Conservation (phyloP, 768 basidiomycete genomes). For the Auriculariales sp. region DNA sequence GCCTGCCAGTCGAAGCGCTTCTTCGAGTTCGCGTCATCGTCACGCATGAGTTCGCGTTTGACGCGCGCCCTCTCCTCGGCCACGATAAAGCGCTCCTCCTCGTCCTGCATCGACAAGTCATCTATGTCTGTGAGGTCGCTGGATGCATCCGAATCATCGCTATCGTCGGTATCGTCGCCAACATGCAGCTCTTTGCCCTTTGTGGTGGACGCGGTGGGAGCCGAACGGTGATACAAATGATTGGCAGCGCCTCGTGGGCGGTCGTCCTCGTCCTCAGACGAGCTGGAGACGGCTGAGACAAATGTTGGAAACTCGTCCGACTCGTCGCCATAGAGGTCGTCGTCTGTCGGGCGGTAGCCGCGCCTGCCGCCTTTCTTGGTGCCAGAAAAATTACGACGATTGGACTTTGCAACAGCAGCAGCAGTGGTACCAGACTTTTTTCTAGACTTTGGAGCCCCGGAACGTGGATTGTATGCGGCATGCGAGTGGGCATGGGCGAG, state of each 20-base stretch:
- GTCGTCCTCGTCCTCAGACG: slow-evolving; percentile 20
- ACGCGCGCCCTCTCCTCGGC: slow-evolving; percentile 32
- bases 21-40: slow-evolving; percentile 26
- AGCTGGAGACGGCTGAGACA: slow-evolving; percentile 45
- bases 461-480: background rate
- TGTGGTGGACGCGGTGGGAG: too few species aligned
- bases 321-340: slow-evolving; percentile 5
- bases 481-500: background rate
- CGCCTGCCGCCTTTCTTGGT: too few species aligned
- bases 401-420: too few species aligned
- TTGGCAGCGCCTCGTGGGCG: slow-evolving; percentile 23
- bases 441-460: background rate
- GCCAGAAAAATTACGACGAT: too few species aligned
- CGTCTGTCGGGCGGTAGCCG: background rate
- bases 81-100: slow-evolving; percentile 10
- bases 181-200: too few species aligned
- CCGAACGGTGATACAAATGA: too few species aligned
- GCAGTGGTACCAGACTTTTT: background rate
- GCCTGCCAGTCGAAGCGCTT: slow-evolving; percentile 45
- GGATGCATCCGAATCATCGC: slow-evolving; percentile 22
- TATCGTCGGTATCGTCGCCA: background rate
- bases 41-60: slow-evolving; percentile 44
- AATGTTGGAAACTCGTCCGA: slow-evolving; percentile 42
- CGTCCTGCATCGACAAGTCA: slow-evolving; percentile 13
- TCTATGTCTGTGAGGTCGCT: slow-evolving; percentile 15